Evolutionary conservation across 108 stramenopile genomes (phyloP).

Genomic region (Pseudonitzschia delicatissima): DNA sequence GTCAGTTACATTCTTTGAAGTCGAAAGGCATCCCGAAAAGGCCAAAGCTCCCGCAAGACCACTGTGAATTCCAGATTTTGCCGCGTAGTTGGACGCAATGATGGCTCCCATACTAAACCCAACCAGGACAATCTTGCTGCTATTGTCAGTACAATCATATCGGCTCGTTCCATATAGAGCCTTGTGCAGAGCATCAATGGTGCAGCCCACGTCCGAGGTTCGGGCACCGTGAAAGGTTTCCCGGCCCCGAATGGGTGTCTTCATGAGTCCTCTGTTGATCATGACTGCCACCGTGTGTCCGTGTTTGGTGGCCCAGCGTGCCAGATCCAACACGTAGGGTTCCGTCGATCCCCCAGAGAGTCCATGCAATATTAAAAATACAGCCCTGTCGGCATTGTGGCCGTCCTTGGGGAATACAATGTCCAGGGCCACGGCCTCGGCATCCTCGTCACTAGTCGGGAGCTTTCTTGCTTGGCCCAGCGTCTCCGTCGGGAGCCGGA

Average conservation of each 20-base stretch:
- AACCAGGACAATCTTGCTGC: slow-evolving; percentile 19
- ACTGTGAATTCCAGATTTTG: slow-evolving; percentile 65
- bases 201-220: slow-evolving; percentile 43
- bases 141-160: neutral
- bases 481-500: neutral
- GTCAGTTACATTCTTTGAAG: slow-evolving; percentile 47
- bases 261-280: slow-evolving; percentile 83
- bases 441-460: slow-evolving; percentile 15
- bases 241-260: slow-evolving; percentile 45
- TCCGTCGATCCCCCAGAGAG: slow-evolving; percentile 83
- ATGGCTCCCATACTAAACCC: slow-evolving; percentile 86
- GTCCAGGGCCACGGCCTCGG: slow-evolving; percentile 78
- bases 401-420: slow-evolving; percentile 43
- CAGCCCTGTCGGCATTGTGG: slow-evolving; percentile 52
- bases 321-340: slow-evolving; percentile 80
- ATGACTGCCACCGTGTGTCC: slow-evolving; percentile 66
- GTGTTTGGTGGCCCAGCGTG: slow-evolving; percentile 41
- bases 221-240: slow-evolving; percentile 67
- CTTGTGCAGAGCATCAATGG: neutral
- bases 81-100: slow-evolving; percentile 60
- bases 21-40: slow-evolving; percentile 29
- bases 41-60: slow-evolving; percentile 66
- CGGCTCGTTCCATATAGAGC: neutral
- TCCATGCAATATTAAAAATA: slow-evolving; percentile 86
- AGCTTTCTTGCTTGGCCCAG: neutral